Conservation (phyloP, 345 rosid species). For the Populus pruinosa region DNA sequence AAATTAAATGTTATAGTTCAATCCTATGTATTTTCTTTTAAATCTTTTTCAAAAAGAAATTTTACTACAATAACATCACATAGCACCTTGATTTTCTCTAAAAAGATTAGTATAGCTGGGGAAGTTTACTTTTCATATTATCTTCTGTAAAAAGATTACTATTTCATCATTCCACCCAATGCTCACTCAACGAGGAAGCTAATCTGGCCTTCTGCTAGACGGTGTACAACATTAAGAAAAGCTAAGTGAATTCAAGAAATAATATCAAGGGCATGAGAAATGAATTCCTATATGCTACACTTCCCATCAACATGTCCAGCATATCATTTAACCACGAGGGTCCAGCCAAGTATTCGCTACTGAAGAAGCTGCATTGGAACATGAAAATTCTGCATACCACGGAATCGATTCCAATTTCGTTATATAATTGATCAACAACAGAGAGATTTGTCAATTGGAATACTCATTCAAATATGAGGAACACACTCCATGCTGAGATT, state of each 20-base stretch:
- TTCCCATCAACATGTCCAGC: background rate
- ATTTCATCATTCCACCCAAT: too few species aligned
- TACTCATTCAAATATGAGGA: background rate
- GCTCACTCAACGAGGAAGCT: background rate
- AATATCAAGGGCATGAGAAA: background rate
- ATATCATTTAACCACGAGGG: background rate
- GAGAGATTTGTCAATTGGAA: background rate
- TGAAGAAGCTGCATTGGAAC: background rate
- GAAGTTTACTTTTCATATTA: too few species aligned
- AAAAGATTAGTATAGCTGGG: too few species aligned
- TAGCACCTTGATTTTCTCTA: too few species aligned
- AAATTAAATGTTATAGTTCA: too few species aligned
- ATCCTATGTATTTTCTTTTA: too few species aligned
- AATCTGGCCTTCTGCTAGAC: background rate
- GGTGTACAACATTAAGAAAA: background rate
- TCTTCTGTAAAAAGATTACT: too few species aligned
- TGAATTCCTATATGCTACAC: background rate
- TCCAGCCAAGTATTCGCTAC: background rate
- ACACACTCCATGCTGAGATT: background rate
- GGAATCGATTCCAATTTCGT: background rate
- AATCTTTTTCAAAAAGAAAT: too few species aligned
- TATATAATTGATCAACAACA: background rate
- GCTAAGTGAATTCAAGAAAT: background rate
- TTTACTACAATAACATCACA: too few species aligned
- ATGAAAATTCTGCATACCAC: background rate